Percentiles rank a stretch among this genome's conserved stretches.
These are phyloP conservation scores for Lophiotrema nucula DNA, from an alignment of 495 filamentous ascomycete species.

Conservation along the genomic window DNA sequence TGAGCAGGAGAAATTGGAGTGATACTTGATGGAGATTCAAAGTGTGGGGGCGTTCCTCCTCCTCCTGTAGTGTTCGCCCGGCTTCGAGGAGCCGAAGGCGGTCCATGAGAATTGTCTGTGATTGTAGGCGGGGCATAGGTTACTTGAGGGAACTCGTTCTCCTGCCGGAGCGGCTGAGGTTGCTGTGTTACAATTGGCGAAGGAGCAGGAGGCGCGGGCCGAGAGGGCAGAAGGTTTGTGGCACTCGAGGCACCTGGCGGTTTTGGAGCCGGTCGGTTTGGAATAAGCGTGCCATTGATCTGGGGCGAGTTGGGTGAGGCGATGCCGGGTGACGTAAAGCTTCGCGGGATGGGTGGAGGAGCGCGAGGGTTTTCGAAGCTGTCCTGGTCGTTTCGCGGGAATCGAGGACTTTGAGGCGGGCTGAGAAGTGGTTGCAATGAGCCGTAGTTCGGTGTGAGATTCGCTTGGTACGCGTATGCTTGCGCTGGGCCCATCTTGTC, in stretches of 20 bases:
- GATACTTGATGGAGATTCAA: constrained; percentile 37
- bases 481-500: constrained; percentile 90
- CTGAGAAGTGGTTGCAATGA: constrained; percentile 66
- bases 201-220: constrained; percentile 46
- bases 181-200: constrained; percentile 27
- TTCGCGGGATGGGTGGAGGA: constrained; percentile 82
- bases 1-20: constrained; percentile 41
- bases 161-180: constrained; percentile 19
- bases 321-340: constrained; percentile 39
- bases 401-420: constrained; percentile 85
- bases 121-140: constrained; percentile 40
- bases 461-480: constrained; percentile 49
- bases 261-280: constrained; percentile 65
- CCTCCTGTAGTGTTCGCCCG: constrained; percentile 42
- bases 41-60: constrained; percentile 32
- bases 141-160: constrained; percentile 37
- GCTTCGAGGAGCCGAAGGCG: constrained; percentile 47
- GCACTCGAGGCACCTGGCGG: constrained; percentile 47
- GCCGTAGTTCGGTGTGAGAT: constrained; percentile 46
- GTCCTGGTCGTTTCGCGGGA: constrained; percentile 83
- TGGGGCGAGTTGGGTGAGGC: constrained; percentile 51
- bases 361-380: constrained; percentile 97
- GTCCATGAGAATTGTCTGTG: constrained; percentile 43
- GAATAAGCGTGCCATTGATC: constrained; percentile 58
- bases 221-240: constrained; percentile 42